Evolutionary conservation across 1,284 basidiomycete genomes (phyloP).

Genomic region (Fomitopsis betulina): DNA sequence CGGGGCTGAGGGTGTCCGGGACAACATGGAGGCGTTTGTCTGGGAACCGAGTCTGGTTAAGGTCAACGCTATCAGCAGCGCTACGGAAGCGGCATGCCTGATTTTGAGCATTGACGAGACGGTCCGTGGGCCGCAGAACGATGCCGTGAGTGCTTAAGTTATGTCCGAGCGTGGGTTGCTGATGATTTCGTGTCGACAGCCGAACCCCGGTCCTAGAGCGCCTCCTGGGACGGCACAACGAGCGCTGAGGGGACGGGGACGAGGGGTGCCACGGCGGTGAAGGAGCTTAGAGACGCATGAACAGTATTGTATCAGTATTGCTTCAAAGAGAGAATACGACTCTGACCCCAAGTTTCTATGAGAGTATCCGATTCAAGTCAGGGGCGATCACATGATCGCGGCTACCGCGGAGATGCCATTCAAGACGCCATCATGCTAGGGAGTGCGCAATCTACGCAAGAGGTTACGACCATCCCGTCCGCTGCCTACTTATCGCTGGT

Average conservation of each 20-base stretch:
- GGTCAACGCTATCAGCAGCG: slow-evolving; percentile 91
- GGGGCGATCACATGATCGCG: slow-evolving; percentile 5
- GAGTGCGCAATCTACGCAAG: slow-evolving; percentile 24
- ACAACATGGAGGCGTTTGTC: slow-evolving; percentile 97
- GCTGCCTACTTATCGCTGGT: not conserved
- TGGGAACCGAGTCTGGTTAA: slow-evolving; percentile 99
- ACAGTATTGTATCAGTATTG: slow-evolving; percentile 22
- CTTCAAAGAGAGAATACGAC: not conserved
- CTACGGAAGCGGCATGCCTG: slow-evolving; percentile 93
- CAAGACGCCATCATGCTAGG: slow-evolving; percentile 24
- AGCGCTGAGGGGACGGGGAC: slow-evolving; percentile 78
- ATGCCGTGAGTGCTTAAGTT: slow-evolving; percentile 54
- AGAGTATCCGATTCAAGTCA: too few species aligned
- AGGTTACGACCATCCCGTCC: slow-evolving; percentile 9
- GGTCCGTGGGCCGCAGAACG: slow-evolving; percentile 88
- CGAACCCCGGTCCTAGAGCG: slow-evolving; percentile 74
- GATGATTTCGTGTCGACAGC: slow-evolving; percentile 28
- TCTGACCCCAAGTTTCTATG: slow-evolving; percentile 5
- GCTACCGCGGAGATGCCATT: slow-evolving; percentile 13
- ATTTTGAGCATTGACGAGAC: slow-evolving; percentile 96
- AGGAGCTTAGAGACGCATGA: slow-evolving; percentile 11
- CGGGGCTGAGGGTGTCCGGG: slow-evolving; percentile 79
- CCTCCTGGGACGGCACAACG: slow-evolving; percentile 82
- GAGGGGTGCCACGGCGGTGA: slow-evolving; percentile 69
- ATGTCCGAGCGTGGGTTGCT: slow-evolving; percentile 20